These are phyloP conservation scores for Apiotrichum montevideense DNA, from an alignment of 1,284 basidiomycete genomes.

Conservation along the genomic window DNA sequence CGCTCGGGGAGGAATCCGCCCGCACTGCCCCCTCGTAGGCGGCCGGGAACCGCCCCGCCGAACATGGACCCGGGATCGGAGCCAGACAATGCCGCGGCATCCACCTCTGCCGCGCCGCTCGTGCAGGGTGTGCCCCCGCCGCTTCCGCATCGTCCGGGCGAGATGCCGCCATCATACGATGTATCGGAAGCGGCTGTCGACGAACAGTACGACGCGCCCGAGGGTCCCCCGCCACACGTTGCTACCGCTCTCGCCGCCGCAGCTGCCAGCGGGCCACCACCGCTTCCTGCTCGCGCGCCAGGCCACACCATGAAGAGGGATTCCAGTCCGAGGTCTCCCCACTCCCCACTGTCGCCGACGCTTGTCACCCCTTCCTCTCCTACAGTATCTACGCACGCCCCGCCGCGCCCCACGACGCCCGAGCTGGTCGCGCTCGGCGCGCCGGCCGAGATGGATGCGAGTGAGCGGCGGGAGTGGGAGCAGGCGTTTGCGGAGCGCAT, in stretches of 20 bases:
- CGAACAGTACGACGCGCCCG: too few relatives aligned
- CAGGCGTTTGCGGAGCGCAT: not conserved
- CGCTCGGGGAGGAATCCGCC: conserved; percentile 31
- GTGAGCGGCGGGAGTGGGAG: conserved; percentile 12
- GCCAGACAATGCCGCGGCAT: not conserved
- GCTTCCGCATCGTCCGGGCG: not conserved
- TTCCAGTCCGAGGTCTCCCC: not conserved
- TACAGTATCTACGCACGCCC: too few relatives aligned
- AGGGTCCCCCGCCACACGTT: too few relatives aligned
- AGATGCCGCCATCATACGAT: not conserved
- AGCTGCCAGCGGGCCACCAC: not conserved
- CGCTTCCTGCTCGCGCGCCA: not conserved
- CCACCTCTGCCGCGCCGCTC: not conserved
- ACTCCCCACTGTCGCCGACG: not conserved
- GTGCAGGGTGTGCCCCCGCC: not conserved
- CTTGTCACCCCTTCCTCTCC: not conserved
- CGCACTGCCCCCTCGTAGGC: conserved; percentile 20
- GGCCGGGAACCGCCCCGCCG: not conserved
- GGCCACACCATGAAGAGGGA: not conserved
- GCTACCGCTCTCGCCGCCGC: not conserved
- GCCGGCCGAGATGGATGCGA: conserved; percentile 3
- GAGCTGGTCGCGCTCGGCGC: not conserved
- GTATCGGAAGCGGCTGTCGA: not conserved
- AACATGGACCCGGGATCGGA: not conserved
- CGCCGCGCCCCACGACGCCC: not conserved